Conservation (phyloP, 2,329 filamentous ascomycete genomes). For the Monosporascus cannonballus region DNA sequence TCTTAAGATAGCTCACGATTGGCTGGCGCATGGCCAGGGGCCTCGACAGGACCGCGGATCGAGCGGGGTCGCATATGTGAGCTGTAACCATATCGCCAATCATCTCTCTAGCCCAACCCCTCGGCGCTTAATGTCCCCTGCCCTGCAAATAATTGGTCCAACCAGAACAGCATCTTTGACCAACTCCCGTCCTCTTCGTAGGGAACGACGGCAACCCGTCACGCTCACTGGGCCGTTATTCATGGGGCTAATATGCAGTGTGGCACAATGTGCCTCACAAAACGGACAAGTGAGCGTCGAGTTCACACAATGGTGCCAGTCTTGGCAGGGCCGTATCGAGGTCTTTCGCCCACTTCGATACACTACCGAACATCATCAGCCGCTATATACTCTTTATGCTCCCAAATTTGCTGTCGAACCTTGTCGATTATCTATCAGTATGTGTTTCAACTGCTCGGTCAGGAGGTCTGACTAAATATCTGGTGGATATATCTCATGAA, state of each 20-base stretch:
- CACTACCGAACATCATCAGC: conserved; percentile 43
- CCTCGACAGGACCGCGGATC: conserved; percentile 7
- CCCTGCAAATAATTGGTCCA: conserved; percentile 20
- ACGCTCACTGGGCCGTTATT: conserved; percentile 32
- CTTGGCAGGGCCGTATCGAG: conserved; percentile 22
- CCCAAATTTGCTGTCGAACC: conserved; percentile 35
- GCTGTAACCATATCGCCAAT: conserved; percentile 17
- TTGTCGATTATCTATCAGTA: conserved; percentile 41
- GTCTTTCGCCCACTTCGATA: conserved; percentile 28
- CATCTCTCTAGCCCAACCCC: conserved; percentile 13
- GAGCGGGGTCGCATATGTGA: conserved; percentile 19
- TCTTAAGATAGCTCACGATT: conserved; percentile 4
- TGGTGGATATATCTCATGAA: conserved; percentile 20
- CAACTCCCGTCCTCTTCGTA: conserved; percentile 13
- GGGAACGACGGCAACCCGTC: conserved; percentile 20
- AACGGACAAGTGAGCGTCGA: conserved; percentile 36
- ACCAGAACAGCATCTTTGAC: conserved; percentile 20
- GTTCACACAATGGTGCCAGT: conserved; percentile 35
- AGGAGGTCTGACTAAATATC: conserved; percentile 33
- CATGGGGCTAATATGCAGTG: conserved; percentile 22
- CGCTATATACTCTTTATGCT: conserved; percentile 51
- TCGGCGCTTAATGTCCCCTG: conserved; percentile 26
- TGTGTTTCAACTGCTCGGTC: conserved; percentile 44
- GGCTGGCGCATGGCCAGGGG: background rate
- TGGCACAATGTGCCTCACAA: conserved; percentile 24